Percentiles rank a stretch among this genome's conserved stretches.
Evolutionary conservation across 2,329 filamentous ascomycete species (phyloP).

Genomic region (Fusarium marasasianum): DNA sequence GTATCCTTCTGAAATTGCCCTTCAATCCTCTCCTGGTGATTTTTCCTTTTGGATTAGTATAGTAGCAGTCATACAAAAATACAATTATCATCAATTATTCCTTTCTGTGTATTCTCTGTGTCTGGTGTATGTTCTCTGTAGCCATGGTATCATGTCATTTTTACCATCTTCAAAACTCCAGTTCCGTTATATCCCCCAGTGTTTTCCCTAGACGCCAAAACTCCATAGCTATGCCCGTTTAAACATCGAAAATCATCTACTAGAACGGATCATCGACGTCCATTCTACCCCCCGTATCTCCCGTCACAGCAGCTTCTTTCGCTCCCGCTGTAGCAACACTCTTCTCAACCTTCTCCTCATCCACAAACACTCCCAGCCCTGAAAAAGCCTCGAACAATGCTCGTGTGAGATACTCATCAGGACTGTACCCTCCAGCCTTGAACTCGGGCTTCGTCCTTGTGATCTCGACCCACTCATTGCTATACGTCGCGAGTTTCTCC

Average conservation of each 20-base stretch:
- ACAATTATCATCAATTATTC: constrained; percentile 17
- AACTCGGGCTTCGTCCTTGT: constrained; percentile 72
- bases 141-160: constrained; percentile 13
- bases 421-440: constrained; percentile 82
- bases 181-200: background rate
- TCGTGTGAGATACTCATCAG: constrained; percentile 82
- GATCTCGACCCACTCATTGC: constrained; percentile 76
- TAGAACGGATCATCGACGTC: constrained; percentile 60
- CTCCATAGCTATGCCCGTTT: constrained; percentile 40
- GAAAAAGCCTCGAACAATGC: constrained; percentile 90
- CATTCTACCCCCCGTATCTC: constrained; percentile 52
- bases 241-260: background rate
- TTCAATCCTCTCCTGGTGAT: constrained; percentile 20
- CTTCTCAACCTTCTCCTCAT: constrained; percentile 71
- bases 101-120: background rate
- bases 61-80: constrained; percentile 37
- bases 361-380: constrained; percentile 86
- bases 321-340: constrained; percentile 48
- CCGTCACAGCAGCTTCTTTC: constrained; percentile 49
- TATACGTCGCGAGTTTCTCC: constrained; percentile 69
- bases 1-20: background rate
- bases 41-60: constrained; percentile 39
- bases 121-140: background rate
- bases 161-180: constrained; percentile 5
- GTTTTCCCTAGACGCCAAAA: constrained; percentile 25